These are phyloP conservation scores for Pleurostoma richardsiae DNA, from an alignment of 2,329 filamentous ascomycete species.

Conservation along the genomic window DNA sequence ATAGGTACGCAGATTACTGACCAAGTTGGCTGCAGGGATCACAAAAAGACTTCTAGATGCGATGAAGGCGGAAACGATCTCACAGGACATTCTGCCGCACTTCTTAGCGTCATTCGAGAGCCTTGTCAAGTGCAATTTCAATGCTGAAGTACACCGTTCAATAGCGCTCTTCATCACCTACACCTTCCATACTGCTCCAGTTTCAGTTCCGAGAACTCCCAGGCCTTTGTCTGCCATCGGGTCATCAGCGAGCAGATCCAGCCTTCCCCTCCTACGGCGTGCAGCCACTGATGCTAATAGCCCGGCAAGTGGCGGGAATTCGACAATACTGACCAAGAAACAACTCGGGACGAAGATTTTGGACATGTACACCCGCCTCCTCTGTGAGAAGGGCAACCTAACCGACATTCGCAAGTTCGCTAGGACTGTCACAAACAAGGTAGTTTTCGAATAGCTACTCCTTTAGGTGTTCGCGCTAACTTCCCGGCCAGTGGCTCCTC, in stretches of 20 bases:
- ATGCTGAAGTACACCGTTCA: conserved; percentile 78
- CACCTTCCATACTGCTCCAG: conserved; percentile 62
- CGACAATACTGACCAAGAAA: conserved; percentile 49
- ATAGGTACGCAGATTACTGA: conserved; percentile 8
- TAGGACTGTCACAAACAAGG: conserved; percentile 91
- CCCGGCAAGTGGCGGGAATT: conserved; percentile 12
- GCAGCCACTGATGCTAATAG: conserved; percentile 28
- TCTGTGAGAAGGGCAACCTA: conserved; percentile 68
- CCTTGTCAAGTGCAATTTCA: conserved; percentile 75
- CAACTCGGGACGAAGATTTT: conserved; percentile 72
- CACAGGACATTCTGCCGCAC: conserved; percentile 64
- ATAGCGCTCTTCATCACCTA: conserved; percentile 92
- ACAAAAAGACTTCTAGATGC: conserved; percentile 87
- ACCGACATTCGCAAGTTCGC: conserved; percentile 80
- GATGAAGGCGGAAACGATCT: conserved; percentile 78
- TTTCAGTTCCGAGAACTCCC: conserved; percentile 46
- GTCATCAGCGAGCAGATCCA: conserved; percentile 30
- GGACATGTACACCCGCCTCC: conserved; percentile 68
- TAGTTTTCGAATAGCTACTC: conserved; percentile 32
- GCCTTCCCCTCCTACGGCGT: conserved; percentile 25
- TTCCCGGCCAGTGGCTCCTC: conserved; percentile 67
- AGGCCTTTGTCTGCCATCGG: conserved; percentile 30
- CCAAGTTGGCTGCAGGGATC: conserved; percentile 53
- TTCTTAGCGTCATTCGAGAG: conserved; percentile 77
- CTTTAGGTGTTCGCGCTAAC: conserved; percentile 23